These are phyloP conservation scores for Lactifluus pinguis DNA, from an alignment of 768 basidiomycete genomes.

Conservation along the genomic window DNA sequence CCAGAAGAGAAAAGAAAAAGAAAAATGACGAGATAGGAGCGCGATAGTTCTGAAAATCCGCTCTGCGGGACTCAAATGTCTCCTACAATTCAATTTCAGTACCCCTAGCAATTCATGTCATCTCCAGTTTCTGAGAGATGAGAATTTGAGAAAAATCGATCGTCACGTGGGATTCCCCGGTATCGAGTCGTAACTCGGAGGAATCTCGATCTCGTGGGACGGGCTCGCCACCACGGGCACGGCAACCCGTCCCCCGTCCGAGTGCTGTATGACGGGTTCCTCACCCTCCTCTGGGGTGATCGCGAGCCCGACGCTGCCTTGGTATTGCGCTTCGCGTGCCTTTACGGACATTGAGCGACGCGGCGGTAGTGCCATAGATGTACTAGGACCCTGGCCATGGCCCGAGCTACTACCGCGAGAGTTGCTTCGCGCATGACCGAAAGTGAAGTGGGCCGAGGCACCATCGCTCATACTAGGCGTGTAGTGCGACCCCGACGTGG, in stretches of 20 bases:
- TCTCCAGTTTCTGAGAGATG: neutral
- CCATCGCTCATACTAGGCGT: conserved; percentile 7
- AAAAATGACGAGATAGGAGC: too few species aligned
- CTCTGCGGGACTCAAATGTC: too few species aligned
- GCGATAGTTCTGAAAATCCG: too few species aligned
- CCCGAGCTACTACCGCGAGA: neutral
- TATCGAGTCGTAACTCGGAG: conserved; percentile 28
- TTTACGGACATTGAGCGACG: conserved; percentile 18
- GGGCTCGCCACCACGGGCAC: neutral
- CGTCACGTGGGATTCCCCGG: conserved; percentile 11
- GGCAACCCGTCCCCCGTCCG: conserved; percentile 22
- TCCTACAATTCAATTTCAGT: too few species aligned
- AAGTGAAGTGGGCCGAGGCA: neutral
- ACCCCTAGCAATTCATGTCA: too few species aligned
- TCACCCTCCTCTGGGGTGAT: conserved; percentile 14
- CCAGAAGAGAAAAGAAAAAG: too few species aligned
- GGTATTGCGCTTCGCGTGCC: conserved; percentile 24
- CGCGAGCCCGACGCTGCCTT: conserved; percentile 19
- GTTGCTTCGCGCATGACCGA: neutral
- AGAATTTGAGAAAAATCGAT: too few species aligned
- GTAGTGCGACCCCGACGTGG: conserved; percentile 18
- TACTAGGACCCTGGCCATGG: neutral
- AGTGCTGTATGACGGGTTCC: conserved; percentile 23
- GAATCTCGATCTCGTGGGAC: conserved; percentile 25
- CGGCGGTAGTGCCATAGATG: conserved; percentile 10